Conservation (phyloP, 73 alveolate species). For the Blepharisma stoltei region DNA sequence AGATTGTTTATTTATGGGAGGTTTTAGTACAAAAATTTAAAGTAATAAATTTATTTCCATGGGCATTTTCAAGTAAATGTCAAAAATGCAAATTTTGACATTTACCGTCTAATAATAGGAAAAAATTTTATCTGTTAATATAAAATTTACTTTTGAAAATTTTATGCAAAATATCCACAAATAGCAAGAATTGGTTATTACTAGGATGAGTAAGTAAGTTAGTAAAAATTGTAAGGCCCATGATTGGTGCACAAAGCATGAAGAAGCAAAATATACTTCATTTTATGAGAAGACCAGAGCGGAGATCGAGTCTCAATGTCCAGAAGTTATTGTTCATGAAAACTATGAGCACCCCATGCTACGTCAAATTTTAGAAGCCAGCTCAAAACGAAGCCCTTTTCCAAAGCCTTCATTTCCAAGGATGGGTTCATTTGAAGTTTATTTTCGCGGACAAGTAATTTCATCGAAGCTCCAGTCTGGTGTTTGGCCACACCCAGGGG, state of each 20-base stretch:
- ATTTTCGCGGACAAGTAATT: constrained; percentile 28
- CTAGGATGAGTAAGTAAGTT: too few relatives aligned
- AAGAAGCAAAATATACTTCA: constrained; percentile 14
- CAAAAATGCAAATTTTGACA: too few relatives aligned
- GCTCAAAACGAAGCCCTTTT: neutral
- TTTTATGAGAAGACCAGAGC: constrained; percentile 19
- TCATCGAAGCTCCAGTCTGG: constrained; percentile 46
- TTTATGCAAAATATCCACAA: too few relatives aligned
- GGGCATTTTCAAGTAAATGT: too few relatives aligned
- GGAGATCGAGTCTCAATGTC: constrained; percentile 30
- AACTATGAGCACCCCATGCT: neutral
- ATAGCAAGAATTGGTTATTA: too few relatives aligned
- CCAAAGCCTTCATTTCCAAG: constrained; percentile 38
- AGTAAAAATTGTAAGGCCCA: constrained; percentile 37
- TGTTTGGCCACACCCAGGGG: constrained; percentile 37
- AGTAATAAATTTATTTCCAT: too few relatives aligned
- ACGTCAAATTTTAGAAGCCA: neutral
- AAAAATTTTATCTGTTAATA: too few relatives aligned
- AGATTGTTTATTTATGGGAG: too few relatives aligned
- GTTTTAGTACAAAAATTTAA: too few relatives aligned
- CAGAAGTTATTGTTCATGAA: neutral
- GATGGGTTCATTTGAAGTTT: constrained; percentile 54
- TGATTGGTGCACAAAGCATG: constrained; percentile 49
- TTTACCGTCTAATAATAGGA: too few relatives aligned
- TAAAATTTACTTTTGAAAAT: too few relatives aligned